Percentiles rank a stretch among this genome's conserved stretches.
Conservation (phyloP, 805 yeast genomes). For the Vanderwaltozyma verrucispora region DNA sequence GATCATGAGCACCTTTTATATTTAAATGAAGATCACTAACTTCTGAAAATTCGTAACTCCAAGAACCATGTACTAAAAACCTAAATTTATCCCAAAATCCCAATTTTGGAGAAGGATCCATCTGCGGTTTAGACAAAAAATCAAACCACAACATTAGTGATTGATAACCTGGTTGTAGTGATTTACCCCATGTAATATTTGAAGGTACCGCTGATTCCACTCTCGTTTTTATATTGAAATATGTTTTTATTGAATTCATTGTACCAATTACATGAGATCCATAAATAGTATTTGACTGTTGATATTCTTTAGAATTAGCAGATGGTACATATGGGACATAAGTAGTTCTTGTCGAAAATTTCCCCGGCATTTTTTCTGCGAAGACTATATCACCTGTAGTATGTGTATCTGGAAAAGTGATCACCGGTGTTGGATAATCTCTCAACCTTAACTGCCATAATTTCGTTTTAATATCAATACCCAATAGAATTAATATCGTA, state of each 20-base stretch:
- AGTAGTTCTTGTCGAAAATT: conserved; percentile 37
- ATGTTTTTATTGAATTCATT: conserved; percentile 49
- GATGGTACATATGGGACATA: conserved; percentile 53
- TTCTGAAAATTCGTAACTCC: conserved; percentile 37
- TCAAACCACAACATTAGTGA: conserved; percentile 58
- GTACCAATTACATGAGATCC: conserved; percentile 52
- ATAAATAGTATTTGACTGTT: conserved; percentile 39
- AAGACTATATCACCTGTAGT: conserved; percentile 43
- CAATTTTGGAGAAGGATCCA: conserved; percentile 50
- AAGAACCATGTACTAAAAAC: conserved; percentile 42
- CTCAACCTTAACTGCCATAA: conserved; percentile 36
- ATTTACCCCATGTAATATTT: conserved; percentile 52
- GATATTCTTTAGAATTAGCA: conserved; percentile 25
- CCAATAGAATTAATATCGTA: conserved; percentile 45
- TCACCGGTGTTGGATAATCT: conserved; percentile 49
- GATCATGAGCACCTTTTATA: conserved; percentile 50
- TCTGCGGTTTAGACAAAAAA: conserved; percentile 56
- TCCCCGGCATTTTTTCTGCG: conserved; percentile 43
- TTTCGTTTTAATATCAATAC: conserved; percentile 35
- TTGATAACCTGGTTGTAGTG: conserved; percentile 49
- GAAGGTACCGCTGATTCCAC: conserved; percentile 40
- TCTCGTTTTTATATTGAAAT: conserved; percentile 37
- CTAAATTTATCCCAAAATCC: conserved; percentile 70
- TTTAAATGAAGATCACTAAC: conserved; percentile 46
- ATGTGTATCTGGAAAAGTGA: conserved; percentile 35